Evolutionary conservation across 352 stramenopile genomes (phyloP).

Genomic region (Globisporangium camurandrum): DNA sequence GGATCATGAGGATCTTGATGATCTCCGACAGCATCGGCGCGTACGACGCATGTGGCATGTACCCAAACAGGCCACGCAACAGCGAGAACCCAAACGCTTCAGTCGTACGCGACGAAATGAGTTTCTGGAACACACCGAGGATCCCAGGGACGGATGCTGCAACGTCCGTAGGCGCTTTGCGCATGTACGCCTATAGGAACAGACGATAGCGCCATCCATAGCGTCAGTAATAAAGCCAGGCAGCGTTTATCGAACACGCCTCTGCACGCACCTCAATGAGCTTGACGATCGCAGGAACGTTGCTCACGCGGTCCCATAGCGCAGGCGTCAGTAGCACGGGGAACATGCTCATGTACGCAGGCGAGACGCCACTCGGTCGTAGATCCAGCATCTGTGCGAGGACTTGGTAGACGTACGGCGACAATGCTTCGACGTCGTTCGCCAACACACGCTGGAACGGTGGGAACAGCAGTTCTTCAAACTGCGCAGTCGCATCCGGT

Average conservation of each 20-base stretch:
- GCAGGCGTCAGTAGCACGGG: constrained; percentile 89
- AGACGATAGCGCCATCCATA: not conserved
- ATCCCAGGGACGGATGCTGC: constrained; percentile 77
- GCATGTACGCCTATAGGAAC: constrained; percentile 87
- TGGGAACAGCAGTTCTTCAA: constrained; percentile 96
- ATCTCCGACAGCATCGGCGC: constrained; percentile 86
- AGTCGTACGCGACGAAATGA: constrained; percentile 91
- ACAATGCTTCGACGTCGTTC: constrained; percentile 92
- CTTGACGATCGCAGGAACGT: constrained; percentile 95
- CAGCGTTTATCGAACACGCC: too few species aligned
- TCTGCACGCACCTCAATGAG: constrained; percentile 80
- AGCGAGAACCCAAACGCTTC: constrained; percentile 93
- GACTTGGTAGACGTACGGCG: constrained; percentile 99
- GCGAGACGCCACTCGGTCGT: constrained; percentile 74
- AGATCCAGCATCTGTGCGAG: constrained; percentile 97
- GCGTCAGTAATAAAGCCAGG: not conserved
- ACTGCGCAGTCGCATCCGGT: constrained; percentile 67
- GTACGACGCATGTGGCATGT: constrained; percentile 72
- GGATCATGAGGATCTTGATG: constrained; percentile 93
- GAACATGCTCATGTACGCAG: constrained; percentile 95
- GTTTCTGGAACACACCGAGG: constrained; percentile 98
- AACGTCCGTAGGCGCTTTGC: constrained; percentile 88
- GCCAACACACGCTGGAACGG: constrained; percentile 96
- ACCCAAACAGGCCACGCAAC: constrained; percentile 85
- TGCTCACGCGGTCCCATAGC: constrained; percentile 95